These are phyloP conservation scores for Hydnomerulius pinastri DNA, from an alignment of 768 basidiomycete genomes.

Conservation along the genomic window DNA sequence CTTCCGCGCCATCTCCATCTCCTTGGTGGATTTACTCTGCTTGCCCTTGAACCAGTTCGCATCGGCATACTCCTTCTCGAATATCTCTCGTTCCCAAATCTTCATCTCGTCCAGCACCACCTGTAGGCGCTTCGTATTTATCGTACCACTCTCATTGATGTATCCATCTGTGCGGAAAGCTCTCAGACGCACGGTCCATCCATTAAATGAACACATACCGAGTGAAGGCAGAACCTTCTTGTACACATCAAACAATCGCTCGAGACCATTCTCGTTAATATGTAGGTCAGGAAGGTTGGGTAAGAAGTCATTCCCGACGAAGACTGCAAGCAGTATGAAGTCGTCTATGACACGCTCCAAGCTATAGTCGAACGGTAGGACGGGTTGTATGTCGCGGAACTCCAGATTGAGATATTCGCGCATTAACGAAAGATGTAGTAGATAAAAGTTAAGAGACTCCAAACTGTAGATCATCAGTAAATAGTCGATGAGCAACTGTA, in stretches of 20 bases:
- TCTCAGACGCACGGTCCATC: conserved; percentile 1
- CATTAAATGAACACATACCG: conserved; percentile 40
- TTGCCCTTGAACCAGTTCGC: conserved; percentile 94
- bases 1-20: conserved; percentile 61
- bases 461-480: conserved; percentile 37
- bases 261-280: conserved; percentile 96
- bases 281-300: conserved; percentile 96
- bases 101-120: conserved; percentile 87
- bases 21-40: conserved; percentile 70
- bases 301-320: conserved; percentile 97
- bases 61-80: conserved; percentile 90
- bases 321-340: conserved; percentile 94
- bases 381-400: conserved; percentile 70
- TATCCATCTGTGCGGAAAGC: conserved; percentile 68
- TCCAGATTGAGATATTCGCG: conserved; percentile 98
- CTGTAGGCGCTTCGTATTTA: conserved; percentile 80
- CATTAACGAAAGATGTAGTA: conserved; percentile 91
- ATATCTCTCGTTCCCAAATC: conserved; percentile 85
- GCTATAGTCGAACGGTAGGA: conserved; percentile 78
- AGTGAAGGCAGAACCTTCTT: conserved; percentile 85
- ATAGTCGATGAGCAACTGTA: not conserved
- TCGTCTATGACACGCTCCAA: conserved; percentile 97
- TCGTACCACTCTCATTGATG: conserved; percentile 85
- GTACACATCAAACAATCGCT: conserved; percentile 92
- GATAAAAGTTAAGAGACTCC: conserved; percentile 89